Evolutionary conservation across 176 grass and related monocot species (phyloP), one percentile per base, ranked within the genome.

Genomic region (Cymbopogon citratus): DNA sequence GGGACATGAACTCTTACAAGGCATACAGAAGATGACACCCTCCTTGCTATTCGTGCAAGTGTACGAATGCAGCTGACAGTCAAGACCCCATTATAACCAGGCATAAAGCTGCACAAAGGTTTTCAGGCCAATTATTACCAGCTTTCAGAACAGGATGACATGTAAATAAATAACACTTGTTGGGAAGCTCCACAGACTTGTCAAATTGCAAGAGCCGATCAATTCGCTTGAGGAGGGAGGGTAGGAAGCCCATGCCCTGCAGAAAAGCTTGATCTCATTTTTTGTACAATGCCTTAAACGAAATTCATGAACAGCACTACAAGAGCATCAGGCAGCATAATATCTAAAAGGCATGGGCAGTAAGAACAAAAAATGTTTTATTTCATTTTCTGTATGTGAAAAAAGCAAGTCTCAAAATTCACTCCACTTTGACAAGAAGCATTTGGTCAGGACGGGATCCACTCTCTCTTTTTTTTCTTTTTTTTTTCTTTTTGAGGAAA

Each of bases 1-100:
- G 13, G 12, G 72, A 35, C 14, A 9, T 59, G 60, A 63, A 28
- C 25, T 5, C 90, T 89, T 91, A 97, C 94, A 87, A 92, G 74
- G 74, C 70, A 65, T 52, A 93, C 54, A 67, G 91, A 87, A 80
- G 89, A 78, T 80, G 94, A 91, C 80, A 99, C 80, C 91, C 94
- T 95, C 71, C 84, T 71, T 61, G 96, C 96, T 76, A 99, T 93
- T 60, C 85, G 92, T 75, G 92, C 90, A 79, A 99, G 92, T 60
- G 96, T 80, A 70, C 96, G 96, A 83, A 99, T 92, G 86, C 96
- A 99, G 77, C 87, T 95, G 80, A 95, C 85, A 75, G 92, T 99
- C 90, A 99, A 88, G 70, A 99, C 85, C 51, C 96, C 92, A 80
- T 99, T 95, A 66, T 95, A 99, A 63, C 92, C 86, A 67, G 96